phyloP scores from a whole-genome alignment of 495 filamentous ascomycete genomes.

The Podospora pseudocomata region DNA sequence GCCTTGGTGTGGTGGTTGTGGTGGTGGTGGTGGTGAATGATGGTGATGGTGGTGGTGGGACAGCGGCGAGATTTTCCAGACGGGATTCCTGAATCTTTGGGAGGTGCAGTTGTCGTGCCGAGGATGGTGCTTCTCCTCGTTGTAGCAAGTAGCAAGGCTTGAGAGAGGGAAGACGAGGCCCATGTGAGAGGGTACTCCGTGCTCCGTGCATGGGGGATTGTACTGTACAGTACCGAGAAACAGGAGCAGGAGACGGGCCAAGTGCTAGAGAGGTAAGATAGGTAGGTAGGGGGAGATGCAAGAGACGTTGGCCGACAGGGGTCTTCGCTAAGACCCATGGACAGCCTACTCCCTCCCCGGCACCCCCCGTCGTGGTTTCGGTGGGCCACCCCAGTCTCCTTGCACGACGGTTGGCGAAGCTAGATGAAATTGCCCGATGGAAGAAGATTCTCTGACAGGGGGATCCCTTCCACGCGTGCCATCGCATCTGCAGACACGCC shows the following conservation, averaged over 20 bases:
- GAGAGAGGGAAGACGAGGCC: background rate
- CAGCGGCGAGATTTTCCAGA: background rate
- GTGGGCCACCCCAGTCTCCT: conserved; percentile 2
- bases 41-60: background rate
- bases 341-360: background rate
- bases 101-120: background rate
- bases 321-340: background rate
- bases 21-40: background rate
- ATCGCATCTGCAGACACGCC: conserved; percentile 32
- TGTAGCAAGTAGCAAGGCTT: background rate
- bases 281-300: conserved; percentile 1
- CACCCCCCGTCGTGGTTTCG: conserved; percentile 3
- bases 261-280: background rate
- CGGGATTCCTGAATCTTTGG: background rate
- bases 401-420: conserved; percentile 18
- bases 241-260: background rate
- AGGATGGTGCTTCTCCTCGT: background rate
- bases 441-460: conserved; percentile 30
- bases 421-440: conserved; percentile 45
- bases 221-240: conserved; percentile 4
- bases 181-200: background rate
- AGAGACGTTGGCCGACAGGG: conserved; percentile 5
- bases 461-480: conserved; percentile 31
- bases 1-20: background rate
- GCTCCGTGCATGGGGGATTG: background rate